Conservation (phyloP, 441 rosid species). For the Croton setiger region DNA sequence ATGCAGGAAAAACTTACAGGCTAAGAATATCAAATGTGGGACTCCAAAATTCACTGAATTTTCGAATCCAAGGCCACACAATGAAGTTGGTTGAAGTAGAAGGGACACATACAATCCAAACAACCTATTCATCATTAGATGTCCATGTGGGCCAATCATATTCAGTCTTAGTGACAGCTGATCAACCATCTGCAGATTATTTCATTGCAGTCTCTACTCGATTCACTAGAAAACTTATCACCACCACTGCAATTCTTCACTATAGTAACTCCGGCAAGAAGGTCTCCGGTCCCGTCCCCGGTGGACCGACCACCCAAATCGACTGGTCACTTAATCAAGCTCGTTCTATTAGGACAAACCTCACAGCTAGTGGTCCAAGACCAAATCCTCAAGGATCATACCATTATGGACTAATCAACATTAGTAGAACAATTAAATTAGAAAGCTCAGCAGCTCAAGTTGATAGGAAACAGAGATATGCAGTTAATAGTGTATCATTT, state of each 20-base stretch:
- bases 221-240: constrained; percentile 48
- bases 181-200: constrained; percentile 65
- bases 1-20: constrained; percentile 73
- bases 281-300: constrained; percentile 63
- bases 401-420: constrained; percentile 78
- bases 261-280: constrained; percentile 58
- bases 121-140: constrained; percentile 61
- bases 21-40: constrained; percentile 89
- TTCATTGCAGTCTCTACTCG: constrained; percentile 77
- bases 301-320: constrained; percentile 58
- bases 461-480: constrained; percentile 79
- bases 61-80: constrained; percentile 75
- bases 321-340: constrained; percentile 93
- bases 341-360: constrained; percentile 76
- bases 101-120: constrained; percentile 86
- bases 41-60: constrained; percentile 62
- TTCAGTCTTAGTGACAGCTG: constrained; percentile 82
- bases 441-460: constrained; percentile 64
- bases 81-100: constrained; percentile 89
- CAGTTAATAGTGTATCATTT: constrained; percentile 72
- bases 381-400: constrained; percentile 97
- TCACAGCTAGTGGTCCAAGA: constrained; percentile 92
- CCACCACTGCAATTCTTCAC: constrained; percentile 59
- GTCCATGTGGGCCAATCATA: constrained; percentile 85
- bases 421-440: constrained; percentile 58